phyloP scores from a whole-genome alignment of 2,329 filamentous ascomycete species.

The Fusarium dlaminii region DNA sequence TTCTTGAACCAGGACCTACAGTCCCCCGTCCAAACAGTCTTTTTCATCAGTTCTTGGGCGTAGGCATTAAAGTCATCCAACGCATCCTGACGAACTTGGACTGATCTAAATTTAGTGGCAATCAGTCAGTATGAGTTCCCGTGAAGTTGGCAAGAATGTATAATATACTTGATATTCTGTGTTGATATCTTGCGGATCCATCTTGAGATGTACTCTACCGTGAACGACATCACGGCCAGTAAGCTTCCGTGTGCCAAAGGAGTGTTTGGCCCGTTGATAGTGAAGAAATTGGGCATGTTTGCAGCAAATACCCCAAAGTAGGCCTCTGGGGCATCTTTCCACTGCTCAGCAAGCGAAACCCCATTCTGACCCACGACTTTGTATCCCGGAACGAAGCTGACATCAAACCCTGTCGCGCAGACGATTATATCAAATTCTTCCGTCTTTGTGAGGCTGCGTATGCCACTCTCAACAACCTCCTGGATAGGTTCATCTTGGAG shows the following conservation, averaged over 20 bases:
- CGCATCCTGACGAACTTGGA: neutral
- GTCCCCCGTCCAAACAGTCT: neutral
- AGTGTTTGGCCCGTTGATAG: neutral
- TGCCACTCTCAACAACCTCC: neutral
- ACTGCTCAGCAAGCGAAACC: neutral
- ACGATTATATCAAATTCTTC: constrained; percentile 7
- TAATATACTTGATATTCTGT: neutral
- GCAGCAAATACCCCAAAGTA: neutral
- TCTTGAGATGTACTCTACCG: neutral
- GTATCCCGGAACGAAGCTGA: neutral
- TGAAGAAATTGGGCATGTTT: neutral
- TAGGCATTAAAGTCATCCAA: neutral
- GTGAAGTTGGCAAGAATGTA: rapidly evolving
- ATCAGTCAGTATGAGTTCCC: rapidly evolving
- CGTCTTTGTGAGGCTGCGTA: neutral
- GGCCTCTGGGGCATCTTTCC: neutral
- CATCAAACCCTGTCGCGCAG: constrained; percentile 1
- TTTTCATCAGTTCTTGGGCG: neutral
- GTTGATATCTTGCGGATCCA: neutral
- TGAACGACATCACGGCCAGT: neutral
- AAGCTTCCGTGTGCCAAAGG: neutral
- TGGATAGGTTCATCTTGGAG: neutral
- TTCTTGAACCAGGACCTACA: constrained; percentile 7
- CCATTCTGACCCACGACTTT: neutral
- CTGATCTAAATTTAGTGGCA: neutral